Conservation (phyloP, 306 rosid genomes). For the Corylus avellana region DNA sequence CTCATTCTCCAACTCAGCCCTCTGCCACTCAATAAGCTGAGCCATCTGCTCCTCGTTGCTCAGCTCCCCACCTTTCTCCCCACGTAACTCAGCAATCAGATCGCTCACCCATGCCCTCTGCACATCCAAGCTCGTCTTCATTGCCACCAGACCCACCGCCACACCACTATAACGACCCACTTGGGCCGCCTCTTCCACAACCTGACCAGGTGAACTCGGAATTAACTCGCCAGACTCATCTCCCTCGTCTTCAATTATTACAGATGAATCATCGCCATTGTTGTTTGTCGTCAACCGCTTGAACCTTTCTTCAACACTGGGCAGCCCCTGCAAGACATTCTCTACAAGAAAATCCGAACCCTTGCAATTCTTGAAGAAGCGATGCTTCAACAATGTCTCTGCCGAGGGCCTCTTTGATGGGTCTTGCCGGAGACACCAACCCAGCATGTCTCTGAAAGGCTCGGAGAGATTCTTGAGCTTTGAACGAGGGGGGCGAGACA, state of each 20-base stretch:
- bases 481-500: conserved; percentile 26
- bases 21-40: conserved; percentile 31
- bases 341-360: conserved; percentile 43
- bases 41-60: conserved; percentile 36
- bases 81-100: conserved; percentile 9
- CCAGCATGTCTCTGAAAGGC: conserved; percentile 66
- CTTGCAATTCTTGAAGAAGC: conserved; percentile 50
- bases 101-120: conserved; percentile 30
- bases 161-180: too few relatives aligned
- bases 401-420: conserved; percentile 61
- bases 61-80: not conserved
- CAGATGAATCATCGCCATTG: conserved; percentile 8
- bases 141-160: conserved; percentile 9
- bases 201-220: not conserved
- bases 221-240: conserved; percentile 4
- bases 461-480: conserved; percentile 46
- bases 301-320: conserved; percentile 60
- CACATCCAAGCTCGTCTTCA: conserved; percentile 35
- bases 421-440: conserved; percentile 59
- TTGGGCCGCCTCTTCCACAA: too few relatives aligned
- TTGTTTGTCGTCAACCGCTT: conserved; percentile 9
- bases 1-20: conserved; percentile 33
- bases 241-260: not conserved
- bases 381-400: conserved; percentile 49
- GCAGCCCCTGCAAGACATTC: conserved; percentile 50